These are phyloP conservation scores for Neoboletus brunneissimus DNA, from an alignment of 768 basidiomycete genomes.

Conservation along the genomic window DNA sequence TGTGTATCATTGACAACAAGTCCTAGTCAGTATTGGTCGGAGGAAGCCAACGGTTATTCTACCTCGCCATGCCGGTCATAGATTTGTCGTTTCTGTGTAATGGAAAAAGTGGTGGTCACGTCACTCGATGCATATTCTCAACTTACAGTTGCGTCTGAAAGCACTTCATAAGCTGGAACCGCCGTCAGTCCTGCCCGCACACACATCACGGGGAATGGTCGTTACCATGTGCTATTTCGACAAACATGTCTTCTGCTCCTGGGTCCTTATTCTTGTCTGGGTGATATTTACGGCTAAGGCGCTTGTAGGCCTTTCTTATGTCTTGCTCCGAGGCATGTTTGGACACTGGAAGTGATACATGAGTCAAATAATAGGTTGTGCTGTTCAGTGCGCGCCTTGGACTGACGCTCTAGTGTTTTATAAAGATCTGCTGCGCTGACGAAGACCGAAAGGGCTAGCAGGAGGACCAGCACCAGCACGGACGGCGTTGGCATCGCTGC, in stretches of 20 bases:
- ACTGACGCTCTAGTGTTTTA: conserved; percentile 77
- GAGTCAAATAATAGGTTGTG: conserved; percentile 20
- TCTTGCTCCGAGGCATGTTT: conserved; percentile 83
- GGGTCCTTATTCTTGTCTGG: conserved; percentile 94
- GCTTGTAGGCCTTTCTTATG: conserved; percentile 90
- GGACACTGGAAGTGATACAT: conserved; percentile 45
- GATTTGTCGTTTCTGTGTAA: conserved; percentile 77
- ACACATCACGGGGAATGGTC: conserved; percentile 1
- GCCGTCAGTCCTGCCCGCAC: conserved; percentile 4
- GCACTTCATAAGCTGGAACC: conserved; percentile 81
- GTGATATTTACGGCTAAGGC: conserved; percentile 82
- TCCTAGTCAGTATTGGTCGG: conserved; percentile 5
- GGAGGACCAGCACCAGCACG: conserved; percentile 29
- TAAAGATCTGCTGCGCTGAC: conserved; percentile 70
- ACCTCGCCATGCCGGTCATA: conserved; percentile 95
- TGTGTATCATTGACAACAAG: conserved; percentile 30
- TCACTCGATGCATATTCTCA: neutral
- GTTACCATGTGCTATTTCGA: conserved; percentile 86
- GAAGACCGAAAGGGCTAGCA: conserved; percentile 29
- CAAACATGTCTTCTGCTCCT: conserved; percentile 80
- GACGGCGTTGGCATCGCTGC: conserved; percentile 26
- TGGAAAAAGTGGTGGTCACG: neutral
- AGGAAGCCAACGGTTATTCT: conserved; percentile 10
- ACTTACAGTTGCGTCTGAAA: conserved; percentile 78
- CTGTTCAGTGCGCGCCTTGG: conserved; percentile 31